A percentile compares a stretch with the other conserved stretches of the same genome.
Evolutionary conservation across 139 green algal genomes (phyloP).

Genomic region (Dunaliella primolecta): DNA sequence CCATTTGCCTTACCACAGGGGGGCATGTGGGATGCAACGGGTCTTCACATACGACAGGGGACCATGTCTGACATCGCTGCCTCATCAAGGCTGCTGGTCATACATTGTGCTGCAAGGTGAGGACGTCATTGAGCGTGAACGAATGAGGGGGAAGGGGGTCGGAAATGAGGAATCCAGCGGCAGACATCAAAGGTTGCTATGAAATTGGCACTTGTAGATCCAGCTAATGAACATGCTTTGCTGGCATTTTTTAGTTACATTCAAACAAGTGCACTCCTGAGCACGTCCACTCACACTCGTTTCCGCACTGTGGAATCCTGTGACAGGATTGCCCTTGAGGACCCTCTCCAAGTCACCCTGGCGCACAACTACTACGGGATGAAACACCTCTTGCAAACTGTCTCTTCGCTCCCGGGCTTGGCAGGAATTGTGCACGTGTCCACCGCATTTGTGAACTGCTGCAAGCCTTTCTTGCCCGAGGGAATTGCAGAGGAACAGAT

Average conservation of each 20-base stretch:
- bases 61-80: conserved; percentile 8
- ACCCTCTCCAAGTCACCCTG: conserved; percentile 48
- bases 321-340: conserved; percentile 47
- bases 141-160: not conserved
- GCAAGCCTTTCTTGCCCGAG: conserved; percentile 18
- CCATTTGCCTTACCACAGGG: too few species aligned
- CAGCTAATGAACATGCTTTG: not conserved
- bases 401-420: conserved; percentile 6
- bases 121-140: not conserved
- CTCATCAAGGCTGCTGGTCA: conserved; percentile 24
- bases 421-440: conserved; percentile 39
- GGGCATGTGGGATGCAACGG: conserved; percentile 7
- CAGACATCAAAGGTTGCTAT: not conserved
- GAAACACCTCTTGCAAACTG: not conserved
- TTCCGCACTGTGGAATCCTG: not conserved
- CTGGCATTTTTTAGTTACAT: not conserved
- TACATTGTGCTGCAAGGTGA: conserved; percentile 49
- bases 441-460: conserved; percentile 43
- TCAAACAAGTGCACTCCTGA: not conserved
- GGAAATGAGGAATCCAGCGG: too few species aligned
- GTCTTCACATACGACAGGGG: not conserved
- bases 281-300: not conserved
- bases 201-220: not conserved
- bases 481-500: conserved; percentile 37
- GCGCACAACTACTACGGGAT: conserved; percentile 44